These are phyloP conservation scores for Leptographium galeiforme DNA, from an alignment of 2,329 filamentous ascomycete genomes.

Conservation along the genomic window DNA sequence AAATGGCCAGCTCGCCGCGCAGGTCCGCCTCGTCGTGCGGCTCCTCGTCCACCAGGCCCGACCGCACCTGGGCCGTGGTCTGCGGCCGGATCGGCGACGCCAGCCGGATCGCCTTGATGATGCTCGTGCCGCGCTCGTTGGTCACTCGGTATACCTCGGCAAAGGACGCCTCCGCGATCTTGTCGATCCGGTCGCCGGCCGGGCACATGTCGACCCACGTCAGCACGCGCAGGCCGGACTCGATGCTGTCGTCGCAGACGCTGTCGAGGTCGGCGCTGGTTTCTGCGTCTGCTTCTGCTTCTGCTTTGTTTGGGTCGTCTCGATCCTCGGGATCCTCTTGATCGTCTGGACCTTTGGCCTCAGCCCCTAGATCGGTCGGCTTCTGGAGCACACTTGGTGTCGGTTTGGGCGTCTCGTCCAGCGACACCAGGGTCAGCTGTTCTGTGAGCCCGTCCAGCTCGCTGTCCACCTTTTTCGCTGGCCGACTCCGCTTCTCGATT, in stretches of 20 bases:
- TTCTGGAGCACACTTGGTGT: too few relatives aligned
- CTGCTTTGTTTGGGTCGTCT: background rate
- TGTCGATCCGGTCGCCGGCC: conserved; percentile 37
- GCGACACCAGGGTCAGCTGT: conserved; percentile 10
- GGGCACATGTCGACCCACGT: conserved; percentile 47
- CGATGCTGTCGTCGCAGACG: conserved; percentile 9
- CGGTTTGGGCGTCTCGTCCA: conserved; percentile 3
- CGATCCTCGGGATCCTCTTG: background rate
- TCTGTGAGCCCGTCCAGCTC: conserved; percentile 13
- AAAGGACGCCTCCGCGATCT: conserved; percentile 55
- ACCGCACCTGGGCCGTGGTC: conserved; percentile 40
- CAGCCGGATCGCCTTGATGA: conserved; percentile 51
- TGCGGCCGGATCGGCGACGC: conserved; percentile 43
- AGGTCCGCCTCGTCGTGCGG: conserved; percentile 41
- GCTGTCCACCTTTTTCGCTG: conserved; percentile 5
- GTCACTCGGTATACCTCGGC: conserved; percentile 52
- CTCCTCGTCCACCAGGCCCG: conserved; percentile 44
- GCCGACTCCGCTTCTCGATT: conserved; percentile 15
- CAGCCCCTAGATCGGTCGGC: too few relatives aligned
- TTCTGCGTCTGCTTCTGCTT: background rate
- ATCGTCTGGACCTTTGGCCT: background rate
- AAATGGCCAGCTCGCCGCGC: conserved; percentile 46
- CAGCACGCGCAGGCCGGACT: conserved; percentile 25
- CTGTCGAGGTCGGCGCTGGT: conserved; percentile 3
- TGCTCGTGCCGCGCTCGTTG: conserved; percentile 45